phyloP scores from a whole-genome alignment of 768 basidiomycete species.

The Lyophyllum atratum region DNA sequence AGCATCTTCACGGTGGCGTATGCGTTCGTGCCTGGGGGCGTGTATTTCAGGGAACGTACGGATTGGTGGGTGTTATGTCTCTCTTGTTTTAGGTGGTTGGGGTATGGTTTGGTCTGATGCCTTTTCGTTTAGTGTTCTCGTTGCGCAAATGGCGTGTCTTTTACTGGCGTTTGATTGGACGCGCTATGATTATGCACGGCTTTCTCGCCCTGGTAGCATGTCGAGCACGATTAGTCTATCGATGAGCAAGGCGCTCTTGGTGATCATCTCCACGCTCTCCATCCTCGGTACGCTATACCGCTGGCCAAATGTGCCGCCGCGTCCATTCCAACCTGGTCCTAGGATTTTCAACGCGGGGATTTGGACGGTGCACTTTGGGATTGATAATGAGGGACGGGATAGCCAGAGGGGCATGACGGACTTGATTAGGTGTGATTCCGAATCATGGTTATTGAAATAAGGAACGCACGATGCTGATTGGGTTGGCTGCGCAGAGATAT shows the following conservation, averaged over 20 bases:
- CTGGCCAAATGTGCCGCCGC: constrained; percentile 49
- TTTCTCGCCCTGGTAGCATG: background rate
- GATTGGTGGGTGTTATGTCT: constrained; percentile 52
- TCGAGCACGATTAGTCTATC: constrained; percentile 10
- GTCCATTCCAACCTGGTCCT: constrained; percentile 62
- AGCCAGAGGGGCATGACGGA: constrained; percentile 70
- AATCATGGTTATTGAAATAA: background rate
- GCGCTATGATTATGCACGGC: background rate
- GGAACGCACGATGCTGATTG: background rate
- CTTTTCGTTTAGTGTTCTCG: constrained; percentile 45
- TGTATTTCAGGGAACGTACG: constrained; percentile 75
- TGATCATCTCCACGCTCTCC: constrained; percentile 45
- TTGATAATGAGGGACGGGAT: constrained; percentile 72
- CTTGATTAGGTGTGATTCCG: constrained; percentile 34
- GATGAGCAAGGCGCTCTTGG: constrained; percentile 35
- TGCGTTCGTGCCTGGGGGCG: constrained; percentile 85
- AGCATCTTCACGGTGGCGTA: constrained; percentile 87
- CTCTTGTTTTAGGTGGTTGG: background rate
- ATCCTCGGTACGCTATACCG: constrained; percentile 55
- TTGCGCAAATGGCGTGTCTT: constrained; percentile 53
- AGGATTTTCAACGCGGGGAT: constrained; percentile 81
- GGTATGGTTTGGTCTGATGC: background rate
- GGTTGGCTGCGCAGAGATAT: constrained; percentile 54
- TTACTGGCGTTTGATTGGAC: constrained; percentile 49
- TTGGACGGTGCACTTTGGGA: constrained; percentile 92